Percentiles rank a stretch among this genome's conserved stretches.
phyloP scores from a whole-genome alignment of 345 rosid species.

The Eutrema japonicum region DNA sequence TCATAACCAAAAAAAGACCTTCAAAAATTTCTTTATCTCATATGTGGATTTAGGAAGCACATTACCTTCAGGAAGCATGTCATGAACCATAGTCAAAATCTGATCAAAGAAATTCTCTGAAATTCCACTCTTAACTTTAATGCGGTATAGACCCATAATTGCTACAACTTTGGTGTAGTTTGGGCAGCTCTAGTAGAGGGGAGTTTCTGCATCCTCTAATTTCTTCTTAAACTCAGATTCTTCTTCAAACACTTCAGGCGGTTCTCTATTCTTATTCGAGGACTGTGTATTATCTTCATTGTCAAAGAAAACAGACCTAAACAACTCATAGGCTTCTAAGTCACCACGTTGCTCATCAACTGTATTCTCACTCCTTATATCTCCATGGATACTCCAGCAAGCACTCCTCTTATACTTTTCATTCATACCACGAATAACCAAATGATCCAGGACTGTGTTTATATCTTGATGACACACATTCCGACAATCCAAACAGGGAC shows the following conservation, averaged over 20 bases:
- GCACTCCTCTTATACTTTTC: neutral
- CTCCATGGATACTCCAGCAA: neutral
- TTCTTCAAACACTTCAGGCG: neutral
- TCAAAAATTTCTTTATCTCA: slow-evolving; percentile 8
- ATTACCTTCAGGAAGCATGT: neutral
- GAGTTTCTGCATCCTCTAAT: neutral
- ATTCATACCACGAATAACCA: too few relatives aligned
- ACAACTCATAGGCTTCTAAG: neutral
- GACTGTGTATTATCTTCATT: too few relatives aligned
- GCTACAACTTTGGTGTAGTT: too few relatives aligned
- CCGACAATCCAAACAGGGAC: neutral
- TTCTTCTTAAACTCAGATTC: neutral
- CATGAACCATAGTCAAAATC: too few relatives aligned
- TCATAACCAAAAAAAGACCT: slow-evolving; percentile 1
- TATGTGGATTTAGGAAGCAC: neutral
- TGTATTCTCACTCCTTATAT: neutral
- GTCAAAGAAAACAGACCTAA: neutral
- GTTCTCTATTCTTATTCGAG: neutral
- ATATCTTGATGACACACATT: neutral
- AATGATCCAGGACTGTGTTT: neutral
- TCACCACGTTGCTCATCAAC: neutral
- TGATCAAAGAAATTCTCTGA: too few relatives aligned
- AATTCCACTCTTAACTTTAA: too few relatives aligned
- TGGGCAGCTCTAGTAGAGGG: neutral
- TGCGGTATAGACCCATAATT: too few relatives aligned